phyloP scores from a whole-genome alignment of 192 early-diverging fungal species.

The Obelidium mucronatum region DNA sequence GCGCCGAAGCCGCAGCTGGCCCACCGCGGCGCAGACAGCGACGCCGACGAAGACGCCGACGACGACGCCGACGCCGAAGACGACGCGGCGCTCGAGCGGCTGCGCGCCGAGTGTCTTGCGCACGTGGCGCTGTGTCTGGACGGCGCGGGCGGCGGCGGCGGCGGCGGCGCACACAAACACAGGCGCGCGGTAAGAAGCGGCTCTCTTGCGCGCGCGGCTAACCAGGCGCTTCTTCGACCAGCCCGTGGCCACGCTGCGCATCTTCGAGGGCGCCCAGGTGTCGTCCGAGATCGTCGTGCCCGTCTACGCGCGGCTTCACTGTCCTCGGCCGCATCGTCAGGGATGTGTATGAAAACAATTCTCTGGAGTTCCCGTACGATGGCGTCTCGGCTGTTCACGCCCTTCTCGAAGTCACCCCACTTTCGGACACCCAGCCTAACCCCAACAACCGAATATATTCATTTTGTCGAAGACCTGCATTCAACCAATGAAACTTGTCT shows the following conservation, averaged over 20 bases:
- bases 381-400: conserved; percentile 12
- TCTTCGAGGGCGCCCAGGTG: background rate
- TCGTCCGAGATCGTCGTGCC: background rate
- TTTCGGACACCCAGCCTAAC: background rate
- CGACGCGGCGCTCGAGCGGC: background rate
- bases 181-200: background rate
- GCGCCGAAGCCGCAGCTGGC: background rate
- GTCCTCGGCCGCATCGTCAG: background rate
- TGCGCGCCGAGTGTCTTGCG: too few species aligned
- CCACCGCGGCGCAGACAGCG: background rate
- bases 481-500: conserved; percentile 22
- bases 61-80: background rate
- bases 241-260: background rate
- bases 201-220: background rate
- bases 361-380: background rate
- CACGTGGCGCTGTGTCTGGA: conserved; percentile 1
- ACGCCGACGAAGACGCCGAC: background rate
- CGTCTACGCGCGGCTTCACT: background rate
- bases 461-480: conserved; percentile 18
- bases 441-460: background rate
- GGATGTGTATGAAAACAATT: background rate
- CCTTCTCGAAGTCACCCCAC: background rate
- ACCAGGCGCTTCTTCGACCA: background rate
- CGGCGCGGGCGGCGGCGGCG: background rate
- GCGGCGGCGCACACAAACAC: background rate